These are phyloP conservation scores for Paulownia fortunei DNA, from an alignment of 257 asterid genomes.

Conservation along the genomic window DNA sequence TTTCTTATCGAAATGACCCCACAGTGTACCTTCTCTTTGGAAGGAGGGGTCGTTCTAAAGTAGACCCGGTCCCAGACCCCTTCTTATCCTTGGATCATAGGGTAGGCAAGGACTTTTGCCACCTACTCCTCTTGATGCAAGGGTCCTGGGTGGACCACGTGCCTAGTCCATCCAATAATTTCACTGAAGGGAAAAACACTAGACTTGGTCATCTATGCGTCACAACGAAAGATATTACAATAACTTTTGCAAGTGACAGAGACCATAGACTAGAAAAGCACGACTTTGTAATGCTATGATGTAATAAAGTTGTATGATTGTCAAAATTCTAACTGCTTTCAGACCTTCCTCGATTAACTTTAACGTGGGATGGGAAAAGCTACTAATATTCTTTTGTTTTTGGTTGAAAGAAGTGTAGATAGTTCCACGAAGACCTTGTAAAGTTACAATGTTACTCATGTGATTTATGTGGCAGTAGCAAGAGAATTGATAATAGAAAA, in stretches of 20 bases:
- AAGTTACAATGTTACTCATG: no score
- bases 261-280: no score
- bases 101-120: not conserved
- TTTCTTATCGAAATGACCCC: no score
- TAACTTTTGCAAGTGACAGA: no score
- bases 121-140: no score
- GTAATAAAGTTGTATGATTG: not conserved
- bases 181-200: not conserved
- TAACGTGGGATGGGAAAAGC: not conserved
- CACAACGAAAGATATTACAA: no score
- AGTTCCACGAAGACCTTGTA: not conserved
- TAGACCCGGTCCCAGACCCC: not conserved
- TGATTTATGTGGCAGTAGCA: constrained; percentile 8
- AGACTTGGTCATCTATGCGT: no score
- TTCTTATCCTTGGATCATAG: not conserved
- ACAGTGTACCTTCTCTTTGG: no score
- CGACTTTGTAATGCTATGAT: not conserved
- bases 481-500: not conserved
- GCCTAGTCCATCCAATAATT: constrained; percentile 4
- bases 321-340: constrained; percentile 13
- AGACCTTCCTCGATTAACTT: not conserved
- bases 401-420: not conserved
- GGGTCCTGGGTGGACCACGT: no score
- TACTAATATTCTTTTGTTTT: not conserved
- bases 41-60: no score